Percentiles rank a stretch among this genome's conserved stretches.
Conservation (phyloP, 768 basidiomycete species). For the Lactarius hatsudake region DNA sequence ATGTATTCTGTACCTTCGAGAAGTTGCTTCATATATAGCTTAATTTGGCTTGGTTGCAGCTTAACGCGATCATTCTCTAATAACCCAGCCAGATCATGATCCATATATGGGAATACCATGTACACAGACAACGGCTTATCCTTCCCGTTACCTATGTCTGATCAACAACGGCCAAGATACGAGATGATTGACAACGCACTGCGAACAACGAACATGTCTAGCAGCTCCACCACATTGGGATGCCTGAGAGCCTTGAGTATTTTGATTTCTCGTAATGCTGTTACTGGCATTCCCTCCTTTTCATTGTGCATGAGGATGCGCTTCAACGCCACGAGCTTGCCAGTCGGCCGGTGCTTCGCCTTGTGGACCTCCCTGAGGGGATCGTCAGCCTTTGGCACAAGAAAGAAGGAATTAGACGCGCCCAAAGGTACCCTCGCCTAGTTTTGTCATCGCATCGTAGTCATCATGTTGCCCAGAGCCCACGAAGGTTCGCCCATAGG, state of each 20-base stretch:
- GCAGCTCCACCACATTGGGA: slow-evolving; percentile 77
- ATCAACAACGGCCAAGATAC: slow-evolving; percentile 9
- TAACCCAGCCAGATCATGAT: slow-evolving; percentile 94
- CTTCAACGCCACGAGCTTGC: slow-evolving; percentile 78
- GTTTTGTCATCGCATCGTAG: slow-evolving; percentile 79
- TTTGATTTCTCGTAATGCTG: slow-evolving; percentile 95
- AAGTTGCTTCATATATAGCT: slow-evolving; percentile 93
- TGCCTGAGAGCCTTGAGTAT: slow-evolving; percentile 90
- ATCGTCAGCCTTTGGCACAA: background rate
- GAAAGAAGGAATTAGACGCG: slow-evolving; percentile 15
- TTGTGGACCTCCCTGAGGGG: slow-evolving; percentile 81
- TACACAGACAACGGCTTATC: slow-evolving; percentile 78
- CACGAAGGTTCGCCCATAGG: slow-evolving; percentile 63
- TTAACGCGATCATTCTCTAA: slow-evolving; percentile 89
- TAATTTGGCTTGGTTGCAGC: slow-evolving; percentile 81
- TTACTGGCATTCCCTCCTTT: slow-evolving; percentile 96
- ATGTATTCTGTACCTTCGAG: slow-evolving; percentile 96
- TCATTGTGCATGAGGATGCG: slow-evolving; percentile 96
- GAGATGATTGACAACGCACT: slow-evolving; percentile 45
- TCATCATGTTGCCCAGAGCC: slow-evolving; percentile 72
- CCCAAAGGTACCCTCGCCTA: slow-evolving; percentile 98
- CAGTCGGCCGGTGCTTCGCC: slow-evolving; percentile 62
- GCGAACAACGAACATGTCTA: slow-evolving; percentile 89
- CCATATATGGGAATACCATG: slow-evolving; percentile 99
- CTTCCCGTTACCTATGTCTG: slow-evolving; percentile 53